phyloP scores from a whole-genome alignment of 441 rosid species.

The Theobroma grandiflorum region DNA sequence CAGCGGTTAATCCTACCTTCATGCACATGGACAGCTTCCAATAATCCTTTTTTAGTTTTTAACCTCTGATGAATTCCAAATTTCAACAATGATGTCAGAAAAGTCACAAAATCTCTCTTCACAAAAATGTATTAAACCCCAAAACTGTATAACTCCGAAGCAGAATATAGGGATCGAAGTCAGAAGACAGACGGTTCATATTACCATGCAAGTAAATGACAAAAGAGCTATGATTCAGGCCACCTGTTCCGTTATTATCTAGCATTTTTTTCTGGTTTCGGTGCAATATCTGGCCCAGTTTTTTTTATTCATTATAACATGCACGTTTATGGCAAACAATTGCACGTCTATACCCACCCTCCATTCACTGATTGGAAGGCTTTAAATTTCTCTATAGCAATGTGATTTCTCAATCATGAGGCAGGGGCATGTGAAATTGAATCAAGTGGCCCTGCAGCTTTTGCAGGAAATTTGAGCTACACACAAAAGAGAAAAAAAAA shows the following conservation, averaged over 20 bases:
- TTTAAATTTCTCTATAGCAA: neutral
- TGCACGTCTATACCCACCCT: constrained; percentile 5
- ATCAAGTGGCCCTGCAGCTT: constrained; percentile 19
- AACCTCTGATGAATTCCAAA: neutral
- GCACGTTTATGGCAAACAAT: neutral
- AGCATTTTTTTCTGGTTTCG: neutral
- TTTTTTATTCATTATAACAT: neutral
- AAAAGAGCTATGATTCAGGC: neutral
- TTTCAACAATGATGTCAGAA: neutral
- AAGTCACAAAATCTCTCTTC: neutral
- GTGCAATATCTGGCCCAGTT: neutral
- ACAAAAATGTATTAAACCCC: too few species aligned
- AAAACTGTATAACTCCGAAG: too few species aligned
- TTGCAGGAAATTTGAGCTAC: neutral
- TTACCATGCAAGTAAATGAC: neutral
- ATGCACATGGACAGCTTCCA: neutral
- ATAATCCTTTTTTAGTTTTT: neutral
- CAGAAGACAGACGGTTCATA: too few species aligned
- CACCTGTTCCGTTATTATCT: neutral
- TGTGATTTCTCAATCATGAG: constrained; percentile 21
- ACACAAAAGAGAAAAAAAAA: neutral
- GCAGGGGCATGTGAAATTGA: constrained; percentile 26
- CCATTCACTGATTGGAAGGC: neutral
- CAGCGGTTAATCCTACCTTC: neutral
- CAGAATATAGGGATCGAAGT: too few species aligned